These are phyloP conservation scores for Solanum pennellii DNA, from an alignment of 257 asterid genomes.

Conservation along the genomic window DNA sequence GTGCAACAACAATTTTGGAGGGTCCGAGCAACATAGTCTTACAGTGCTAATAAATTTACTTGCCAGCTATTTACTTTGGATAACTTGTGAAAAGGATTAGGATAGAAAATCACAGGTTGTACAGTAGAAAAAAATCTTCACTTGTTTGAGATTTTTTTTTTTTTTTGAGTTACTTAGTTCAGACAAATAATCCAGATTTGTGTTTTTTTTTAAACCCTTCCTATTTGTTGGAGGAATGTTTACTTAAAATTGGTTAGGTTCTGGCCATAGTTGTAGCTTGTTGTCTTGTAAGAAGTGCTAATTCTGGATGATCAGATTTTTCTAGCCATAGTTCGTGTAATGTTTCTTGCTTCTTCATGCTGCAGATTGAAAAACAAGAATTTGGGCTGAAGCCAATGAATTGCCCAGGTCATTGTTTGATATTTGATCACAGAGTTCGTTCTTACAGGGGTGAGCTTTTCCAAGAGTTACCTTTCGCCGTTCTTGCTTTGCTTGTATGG, in stretches of 20 bases:
- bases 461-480: not conserved
- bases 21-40: not conserved
- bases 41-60: not conserved
- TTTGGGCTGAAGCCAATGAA: slow-evolving; percentile 99
- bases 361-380: slow-evolving; percentile 92
- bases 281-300: not conserved
- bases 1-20: not conserved
- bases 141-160: not conserved
- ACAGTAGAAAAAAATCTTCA: not conserved
- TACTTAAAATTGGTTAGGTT: not conserved
- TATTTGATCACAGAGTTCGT: slow-evolving; percentile 92
- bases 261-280: not conserved
- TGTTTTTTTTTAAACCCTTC: not conserved
- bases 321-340: not conserved
- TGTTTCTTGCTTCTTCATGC: not conserved
- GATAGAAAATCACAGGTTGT: not conserved
- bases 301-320: not conserved
- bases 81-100: not conserved
- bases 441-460: slow-evolving; percentile 77
- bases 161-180: not conserved
- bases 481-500: slow-evolving; percentile 1
- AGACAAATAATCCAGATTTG: not conserved
- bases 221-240: not conserved
- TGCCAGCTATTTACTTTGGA: not conserved
- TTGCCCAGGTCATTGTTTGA: slow-evolving; percentile 98